Evolutionary conservation across 2,329 filamentous ascomycete species (phyloP), one percentile per base, ranked within the genome.

Genomic region (Pseudocercospora crystallina): DNA sequence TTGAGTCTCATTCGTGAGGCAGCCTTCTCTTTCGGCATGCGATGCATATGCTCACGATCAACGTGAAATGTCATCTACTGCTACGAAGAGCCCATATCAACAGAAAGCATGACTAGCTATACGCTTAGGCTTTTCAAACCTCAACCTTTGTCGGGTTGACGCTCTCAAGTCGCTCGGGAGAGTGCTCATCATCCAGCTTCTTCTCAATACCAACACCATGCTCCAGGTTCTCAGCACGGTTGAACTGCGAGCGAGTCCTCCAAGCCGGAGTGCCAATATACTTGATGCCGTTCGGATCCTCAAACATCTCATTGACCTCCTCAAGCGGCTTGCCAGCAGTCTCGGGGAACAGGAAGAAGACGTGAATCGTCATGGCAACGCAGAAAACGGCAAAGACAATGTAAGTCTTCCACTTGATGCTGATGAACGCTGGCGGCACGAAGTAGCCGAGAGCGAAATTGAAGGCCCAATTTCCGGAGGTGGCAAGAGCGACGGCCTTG

Each of bases 321-420:
- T 91, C 87, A 0, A 91, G 80, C 0, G 86, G 86, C 71, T 83
- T 87, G n/a, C 86, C 86, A 39, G 83, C 81, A 0, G 86, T 90
- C 71, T 89, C 80, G 0, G 85, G 85, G 60, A 81, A 82, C 7
- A 77, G 69, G 56, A 90, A 74, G 65, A 81, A 80, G 61, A 87
- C 82, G 65, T 89, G 55, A 30, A 59, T 55, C 4, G 83, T 82
- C 59, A 87, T 86, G 9, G 76, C 74, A 0, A 77, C 77, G 64
- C 86, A 86, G 73, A 89, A 88, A 10, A 82, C 77, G 12, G 79
- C 87, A 63, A 91, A 91, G 57, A 91, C 76, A 68, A 90, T 80
- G 68, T 90, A 80, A 1, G 79, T 70, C 57, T 77, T 77, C 71
- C 76, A 83, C 11, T 72, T 73, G 62, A 84, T 84, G 61, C 80